These are phyloP conservation scores for Cyclotella baltica DNA, from an alignment of 108 stramenopile species.

Conservation along the genomic window DNA sequence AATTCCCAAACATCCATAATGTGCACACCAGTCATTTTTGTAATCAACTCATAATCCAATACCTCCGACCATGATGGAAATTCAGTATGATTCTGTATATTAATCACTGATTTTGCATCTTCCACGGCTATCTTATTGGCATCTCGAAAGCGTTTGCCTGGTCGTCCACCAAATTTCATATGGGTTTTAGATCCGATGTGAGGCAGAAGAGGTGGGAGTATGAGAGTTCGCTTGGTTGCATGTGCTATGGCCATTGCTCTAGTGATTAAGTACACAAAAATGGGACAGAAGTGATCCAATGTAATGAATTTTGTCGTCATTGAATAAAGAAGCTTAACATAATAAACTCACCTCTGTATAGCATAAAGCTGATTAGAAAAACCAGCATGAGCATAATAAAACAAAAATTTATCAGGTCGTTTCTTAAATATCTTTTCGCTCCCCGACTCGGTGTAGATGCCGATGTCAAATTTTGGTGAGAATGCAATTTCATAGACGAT, in stretches of 20 bases:
- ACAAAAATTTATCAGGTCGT: not conserved
- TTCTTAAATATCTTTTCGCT: not conserved
- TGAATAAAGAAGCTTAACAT: not conserved
- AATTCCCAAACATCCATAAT: slow-evolving; percentile 1
- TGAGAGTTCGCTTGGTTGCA: not conserved
- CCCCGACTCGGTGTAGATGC: not conserved
- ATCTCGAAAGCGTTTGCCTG: not conserved
- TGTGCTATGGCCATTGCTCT: not conserved
- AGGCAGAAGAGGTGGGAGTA: not conserved
- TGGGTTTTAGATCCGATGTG: not conserved
- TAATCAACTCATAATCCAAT: not conserved
- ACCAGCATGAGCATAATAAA: slow-evolving; percentile 4
- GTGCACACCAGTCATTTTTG: not conserved
- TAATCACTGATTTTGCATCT: not conserved
- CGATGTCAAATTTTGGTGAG: not conserved
- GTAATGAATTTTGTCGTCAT: too few species aligned
- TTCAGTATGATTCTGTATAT: not conserved
- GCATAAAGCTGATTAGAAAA: slow-evolving; percentile 2
- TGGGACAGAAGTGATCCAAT: too few species aligned
- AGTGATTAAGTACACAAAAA: not conserved
- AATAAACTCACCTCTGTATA: not conserved
- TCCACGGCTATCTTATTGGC: not conserved
- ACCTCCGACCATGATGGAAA: slow-evolving; percentile 10
- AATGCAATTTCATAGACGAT: not conserved
- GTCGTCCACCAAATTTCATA: not conserved